These are phyloP conservation scores for Penicillium argentinense DNA, from an alignment of 495 filamentous ascomycete species.

Conservation along the genomic window DNA sequence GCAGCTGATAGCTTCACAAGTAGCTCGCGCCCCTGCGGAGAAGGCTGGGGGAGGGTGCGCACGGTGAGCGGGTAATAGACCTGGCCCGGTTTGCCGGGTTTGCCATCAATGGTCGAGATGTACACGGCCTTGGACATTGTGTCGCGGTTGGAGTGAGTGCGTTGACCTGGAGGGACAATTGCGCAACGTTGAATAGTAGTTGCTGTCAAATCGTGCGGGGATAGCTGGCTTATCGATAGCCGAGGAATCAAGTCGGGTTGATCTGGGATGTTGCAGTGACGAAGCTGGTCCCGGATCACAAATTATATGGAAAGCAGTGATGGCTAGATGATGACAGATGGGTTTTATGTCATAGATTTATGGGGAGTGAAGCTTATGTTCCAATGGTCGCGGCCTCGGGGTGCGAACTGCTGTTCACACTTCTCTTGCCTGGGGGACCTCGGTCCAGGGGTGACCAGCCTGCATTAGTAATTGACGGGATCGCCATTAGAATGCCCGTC, in stretches of 20 bases:
- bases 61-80: conserved; percentile 73
- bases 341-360: background rate
- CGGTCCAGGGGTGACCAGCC: conserved; percentile 5
- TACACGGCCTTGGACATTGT: conserved; percentile 57
- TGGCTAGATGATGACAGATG: background rate
- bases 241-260: too few species aligned
- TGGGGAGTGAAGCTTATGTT: too few species aligned
- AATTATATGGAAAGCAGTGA: background rate
- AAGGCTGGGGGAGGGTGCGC: conserved; percentile 56
- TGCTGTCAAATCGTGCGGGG: too few species aligned
- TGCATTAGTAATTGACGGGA: conserved; percentile 9
- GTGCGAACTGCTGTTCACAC: too few species aligned
- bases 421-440: conserved; percentile 3
- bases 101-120: conserved; percentile 51
- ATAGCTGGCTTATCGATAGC: conserved; percentile 25
- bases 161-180: too few species aligned
- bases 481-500: conserved; percentile 1
- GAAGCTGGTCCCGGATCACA: too few species aligned
- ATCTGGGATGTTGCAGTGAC: too few species aligned
- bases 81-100: conserved; percentile 77
- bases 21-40: conserved; percentile 62
- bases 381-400: too few species aligned
- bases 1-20: conserved; percentile 70
- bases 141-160: background rate
- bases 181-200: too few species aligned